These are phyloP conservation scores for Corymbia maculata DNA, from an alignment of 345 rosid genomes.

Conservation along the genomic window DNA sequence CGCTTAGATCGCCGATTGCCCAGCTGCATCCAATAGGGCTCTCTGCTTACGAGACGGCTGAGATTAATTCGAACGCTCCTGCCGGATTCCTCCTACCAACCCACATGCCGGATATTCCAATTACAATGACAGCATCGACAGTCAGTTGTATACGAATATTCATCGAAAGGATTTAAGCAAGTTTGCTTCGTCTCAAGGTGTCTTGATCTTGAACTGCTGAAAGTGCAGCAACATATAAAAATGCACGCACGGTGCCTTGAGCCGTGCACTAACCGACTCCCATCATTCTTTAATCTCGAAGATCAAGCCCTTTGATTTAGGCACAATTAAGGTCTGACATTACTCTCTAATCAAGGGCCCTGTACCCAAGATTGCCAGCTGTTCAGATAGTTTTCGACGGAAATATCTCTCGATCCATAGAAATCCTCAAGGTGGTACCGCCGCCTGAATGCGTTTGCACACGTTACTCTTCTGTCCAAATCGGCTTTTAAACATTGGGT, in stretches of 20 bases:
- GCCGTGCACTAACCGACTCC: neutral
- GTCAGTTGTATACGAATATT: neutral
- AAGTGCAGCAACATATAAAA: neutral
- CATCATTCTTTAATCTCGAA: neutral
- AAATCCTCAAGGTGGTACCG: neutral
- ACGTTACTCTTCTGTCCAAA: neutral
- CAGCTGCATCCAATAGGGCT: neutral
- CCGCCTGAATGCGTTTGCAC: neutral
- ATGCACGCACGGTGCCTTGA: neutral
- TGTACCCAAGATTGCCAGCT: neutral
- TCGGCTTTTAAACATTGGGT: neutral
- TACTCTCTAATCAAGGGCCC: neutral
- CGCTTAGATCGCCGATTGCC: accelerated
- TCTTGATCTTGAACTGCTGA: neutral
- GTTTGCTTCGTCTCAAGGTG: neutral
- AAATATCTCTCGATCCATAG: neutral
- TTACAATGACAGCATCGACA: neutral
- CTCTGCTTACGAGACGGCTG: neutral
- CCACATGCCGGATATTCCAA: constrained; percentile 6
- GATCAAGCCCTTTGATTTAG: neutral
- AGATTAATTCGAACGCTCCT: neutral
- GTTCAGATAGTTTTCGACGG: neutral
- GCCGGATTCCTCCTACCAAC: constrained; percentile 4
- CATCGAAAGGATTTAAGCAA: neutral
- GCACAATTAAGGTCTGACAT: neutral